Base-by-base conservation (phyloP, 2,329 filamentous ascomycete species). In the Boeremia lycopersici region DNA sequence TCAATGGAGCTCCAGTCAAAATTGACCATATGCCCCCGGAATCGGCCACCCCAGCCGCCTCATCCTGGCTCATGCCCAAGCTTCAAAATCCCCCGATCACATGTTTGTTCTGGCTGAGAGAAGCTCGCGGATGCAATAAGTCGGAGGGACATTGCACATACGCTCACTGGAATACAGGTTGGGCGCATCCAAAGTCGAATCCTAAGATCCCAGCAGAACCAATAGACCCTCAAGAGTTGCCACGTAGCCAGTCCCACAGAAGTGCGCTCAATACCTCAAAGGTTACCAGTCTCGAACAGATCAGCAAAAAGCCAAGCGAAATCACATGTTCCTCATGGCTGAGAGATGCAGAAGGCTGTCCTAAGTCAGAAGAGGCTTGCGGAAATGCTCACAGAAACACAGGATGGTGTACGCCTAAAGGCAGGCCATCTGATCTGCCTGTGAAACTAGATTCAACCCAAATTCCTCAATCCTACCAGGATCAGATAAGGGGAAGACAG, bases 81-180 rank as follows among this genome's bases (percentile, higher is more conserved):
- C 56, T 60, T 38, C 28, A 28, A 12, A 25, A 45, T 15, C 60
- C 61, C 6, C 61, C 63, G 1, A 17, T 62, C 19, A 70, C 64
- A 4, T 71, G 68, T 45, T 49, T 19, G 7, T 63, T 28, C 26
- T 71, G 64, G 64, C 44, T 69, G 42, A 41, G 34, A n/a, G 35
- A 48, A 11, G 23, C 39, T 19, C 28, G 41, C 3, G 58, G 57
- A 8, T 68, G 65, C 33, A 40, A 9, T 2, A 56, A 53, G 8
- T 23, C 56, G 17, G 61, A 47, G 3, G 58, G 62, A 12, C 52
- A 57, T 1, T 69, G 67, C 35, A 9, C 29, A 8, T 69, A 51
- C 35, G 64, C 68, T 15, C 68, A 71, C 41, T 39, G 53, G 8
- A 69, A 70, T 46, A 70, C 65, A 9, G 67, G 67, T 9, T 67